Evolutionary conservation across 2,329 filamentous ascomycete species (phyloP).

Genomic region (Arachnomyces sp.): DNA sequence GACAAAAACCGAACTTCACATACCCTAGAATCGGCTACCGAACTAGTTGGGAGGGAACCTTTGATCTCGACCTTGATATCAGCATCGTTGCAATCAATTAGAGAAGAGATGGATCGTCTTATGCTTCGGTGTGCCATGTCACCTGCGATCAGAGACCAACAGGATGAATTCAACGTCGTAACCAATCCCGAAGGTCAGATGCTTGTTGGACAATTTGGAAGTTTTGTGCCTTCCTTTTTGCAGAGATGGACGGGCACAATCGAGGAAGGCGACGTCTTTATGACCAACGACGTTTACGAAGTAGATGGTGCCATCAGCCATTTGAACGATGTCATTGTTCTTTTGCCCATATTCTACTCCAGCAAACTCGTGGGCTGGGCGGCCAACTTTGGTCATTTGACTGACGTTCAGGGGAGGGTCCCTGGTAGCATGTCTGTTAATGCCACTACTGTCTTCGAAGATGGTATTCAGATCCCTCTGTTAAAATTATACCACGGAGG

Average conservation of each 20-base stretch:
- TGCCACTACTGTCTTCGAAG: conserved; percentile 41
- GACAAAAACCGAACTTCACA: conserved; percentile 27
- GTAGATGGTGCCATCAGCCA: conserved; percentile 44
- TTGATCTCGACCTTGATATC: conserved; percentile 40
- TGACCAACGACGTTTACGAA: conserved; percentile 46
- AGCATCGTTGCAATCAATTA: conserved; percentile 38
- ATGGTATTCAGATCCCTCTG: conserved; percentile 44
- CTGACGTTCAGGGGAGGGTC: conserved; percentile 40
- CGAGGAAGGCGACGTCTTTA: conserved; percentile 44
- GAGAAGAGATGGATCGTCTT: conserved; percentile 45
- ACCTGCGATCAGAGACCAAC: conserved; percentile 44
- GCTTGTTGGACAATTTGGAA: conserved; percentile 46
- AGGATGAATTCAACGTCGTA: conserved; percentile 49
- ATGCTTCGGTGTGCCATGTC: conserved; percentile 47
- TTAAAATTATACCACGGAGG: conserved; percentile 42
- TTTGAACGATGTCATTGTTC: conserved; percentile 44
- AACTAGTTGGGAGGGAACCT: conserved; percentile 32
- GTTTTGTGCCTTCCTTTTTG: conserved; percentile 44
- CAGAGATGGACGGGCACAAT: conserved; percentile 40
- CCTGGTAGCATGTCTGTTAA: conserved; percentile 46
- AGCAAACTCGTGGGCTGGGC: conserved; percentile 42
- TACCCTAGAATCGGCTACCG: conserved; percentile 29
- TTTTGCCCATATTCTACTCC: conserved; percentile 42
- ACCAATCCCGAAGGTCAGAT: conserved; percentile 43
- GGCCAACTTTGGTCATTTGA: conserved; percentile 46